Evolutionary conservation across 2,329 filamentous ascomycete genomes (phyloP), one percentile per base, ranked within the genome.

Genomic region (Alternaria conjuncta): DNA sequence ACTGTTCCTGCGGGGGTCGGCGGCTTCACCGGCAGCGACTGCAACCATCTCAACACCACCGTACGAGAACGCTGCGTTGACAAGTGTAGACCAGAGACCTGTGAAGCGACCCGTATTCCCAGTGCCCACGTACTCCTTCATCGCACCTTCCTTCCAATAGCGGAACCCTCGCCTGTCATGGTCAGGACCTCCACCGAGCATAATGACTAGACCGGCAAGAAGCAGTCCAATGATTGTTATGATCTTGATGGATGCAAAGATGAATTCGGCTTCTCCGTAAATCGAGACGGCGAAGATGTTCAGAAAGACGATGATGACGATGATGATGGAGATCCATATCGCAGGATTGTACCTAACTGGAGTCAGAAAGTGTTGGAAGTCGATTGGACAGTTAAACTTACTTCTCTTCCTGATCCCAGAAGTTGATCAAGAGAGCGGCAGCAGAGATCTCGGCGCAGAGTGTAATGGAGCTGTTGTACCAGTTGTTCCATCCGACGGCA

Each of bases 121-220:
- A 0, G 80, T 81, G 69, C 91, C 90, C 44, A 78, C 69, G 57
- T 79, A 79, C 49, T 77, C 73, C 49, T 77, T 80, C 76, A 80
- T 78, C 0, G 89, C 88, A 1, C 89, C 90, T 30, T 88, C 78
- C 57, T 82, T 86, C 91, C 91, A 94, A 78, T 91, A 92, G 43
- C 83, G 79, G 76, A 92, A 92, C 2, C 90, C 90, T 36, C 74
- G 68, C 25, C 55, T 71, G 54, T 79, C 77, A 30, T 76, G 67
- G 54, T 77, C 73, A 10, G 77, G 77, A 20, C 68, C 77, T 53
- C 78, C 78, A 50, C 78, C 78, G n/a, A 79, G 74, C 70, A 75
- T 75, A 59, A 79, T 76, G 61, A 79, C 69, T 9, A 79, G 59
- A 51, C 71, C 73, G 21, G 65, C 58, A 26, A 79, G 59, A 26